These are phyloP conservation scores for Colletotrichum lindemuthianum DNA, from an alignment of 2,329 filamentous ascomycete genomes.

Conservation along the genomic window DNA sequence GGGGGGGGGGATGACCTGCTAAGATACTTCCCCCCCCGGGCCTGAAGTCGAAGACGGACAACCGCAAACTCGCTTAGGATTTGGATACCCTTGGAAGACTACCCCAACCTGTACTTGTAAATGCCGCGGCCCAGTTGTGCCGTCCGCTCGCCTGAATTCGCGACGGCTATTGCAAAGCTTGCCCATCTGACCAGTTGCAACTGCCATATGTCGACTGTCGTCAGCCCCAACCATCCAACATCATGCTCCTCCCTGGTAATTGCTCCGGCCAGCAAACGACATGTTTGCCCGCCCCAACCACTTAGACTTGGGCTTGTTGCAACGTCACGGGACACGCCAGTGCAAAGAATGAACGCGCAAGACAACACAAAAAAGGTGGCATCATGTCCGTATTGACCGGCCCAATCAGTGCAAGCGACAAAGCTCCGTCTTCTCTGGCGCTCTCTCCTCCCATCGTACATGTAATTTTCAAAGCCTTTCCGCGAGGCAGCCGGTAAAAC, in stretches of 20 bases:
- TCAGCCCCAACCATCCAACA: no score
- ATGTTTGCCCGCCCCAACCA: neutral
- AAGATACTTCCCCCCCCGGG: no score
- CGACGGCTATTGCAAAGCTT: slow-evolving; percentile 21
- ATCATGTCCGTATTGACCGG: slow-evolving; percentile 26
- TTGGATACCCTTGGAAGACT: no score
- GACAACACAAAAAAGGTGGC: slow-evolving; percentile 10
- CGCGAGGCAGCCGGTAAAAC: slow-evolving; percentile 4
- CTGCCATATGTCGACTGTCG: no score
- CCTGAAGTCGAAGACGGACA: no score
- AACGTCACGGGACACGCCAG: neutral
- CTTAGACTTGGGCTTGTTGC: neutral
- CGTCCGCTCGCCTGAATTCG: slow-evolving; percentile 8
- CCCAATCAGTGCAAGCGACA: slow-evolving; percentile 9
- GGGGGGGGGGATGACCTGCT: no score
- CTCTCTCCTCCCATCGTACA: slow-evolving; percentile 22
- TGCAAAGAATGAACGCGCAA: neutral
- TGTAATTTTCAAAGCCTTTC: slow-evolving; percentile 14
- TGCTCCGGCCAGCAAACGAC: neutral
- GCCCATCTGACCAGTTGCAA: neutral
- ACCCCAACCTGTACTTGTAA: neutral
- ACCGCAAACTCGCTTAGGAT: no score
- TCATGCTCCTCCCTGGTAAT: no score
- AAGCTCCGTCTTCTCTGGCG: slow-evolving; percentile 6
- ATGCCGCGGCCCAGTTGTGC: slow-evolving; percentile 8